Percentiles rank a stretch among this genome's conserved stretches.
These are phyloP conservation scores for Diaporthe amygdali DNA, from an alignment of 2,329 filamentous ascomycete genomes.

Conservation along the genomic window DNA sequence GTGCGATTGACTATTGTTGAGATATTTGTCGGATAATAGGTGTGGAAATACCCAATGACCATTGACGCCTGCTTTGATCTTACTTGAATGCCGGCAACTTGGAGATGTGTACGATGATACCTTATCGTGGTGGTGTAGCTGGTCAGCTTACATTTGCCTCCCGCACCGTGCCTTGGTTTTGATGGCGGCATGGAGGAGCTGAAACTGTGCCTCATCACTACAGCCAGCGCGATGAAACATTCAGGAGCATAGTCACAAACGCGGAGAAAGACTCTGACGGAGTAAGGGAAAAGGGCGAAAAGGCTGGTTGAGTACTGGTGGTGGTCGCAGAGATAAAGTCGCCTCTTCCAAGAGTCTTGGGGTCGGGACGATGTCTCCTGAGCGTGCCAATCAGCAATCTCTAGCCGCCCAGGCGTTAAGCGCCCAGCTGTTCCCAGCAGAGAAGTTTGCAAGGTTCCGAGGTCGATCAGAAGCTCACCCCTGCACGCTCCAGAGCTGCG, in stretches of 20 bases:
- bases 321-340: neutral
- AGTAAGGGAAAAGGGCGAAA: too few species aligned
- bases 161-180: neutral
- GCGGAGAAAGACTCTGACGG: neutral
- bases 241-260: neutral
- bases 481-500: slow-evolving; percentile 8
- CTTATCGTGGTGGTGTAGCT: neutral
- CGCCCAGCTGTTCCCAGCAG: slow-evolving; percentile 11
- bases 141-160: neutral
- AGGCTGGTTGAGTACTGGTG: neutral
- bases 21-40: neutral
- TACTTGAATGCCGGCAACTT: too few species aligned
- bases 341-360: neutral
- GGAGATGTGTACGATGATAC: too few species aligned
- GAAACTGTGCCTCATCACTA: neutral
- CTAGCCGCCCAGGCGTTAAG: slow-evolving; percentile 15
- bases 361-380: neutral
- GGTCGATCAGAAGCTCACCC: slow-evolving; percentile 15
- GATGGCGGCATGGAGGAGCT: neutral
- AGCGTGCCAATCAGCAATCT: neutral
- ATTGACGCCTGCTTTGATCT: neutral
- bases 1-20: neutral
- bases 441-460: neutral
- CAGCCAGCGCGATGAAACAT: neutral
- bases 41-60: neutral